Conservation (phyloP, 768 basidiomycete genomes). For the Gymnopilus junonius region DNA sequence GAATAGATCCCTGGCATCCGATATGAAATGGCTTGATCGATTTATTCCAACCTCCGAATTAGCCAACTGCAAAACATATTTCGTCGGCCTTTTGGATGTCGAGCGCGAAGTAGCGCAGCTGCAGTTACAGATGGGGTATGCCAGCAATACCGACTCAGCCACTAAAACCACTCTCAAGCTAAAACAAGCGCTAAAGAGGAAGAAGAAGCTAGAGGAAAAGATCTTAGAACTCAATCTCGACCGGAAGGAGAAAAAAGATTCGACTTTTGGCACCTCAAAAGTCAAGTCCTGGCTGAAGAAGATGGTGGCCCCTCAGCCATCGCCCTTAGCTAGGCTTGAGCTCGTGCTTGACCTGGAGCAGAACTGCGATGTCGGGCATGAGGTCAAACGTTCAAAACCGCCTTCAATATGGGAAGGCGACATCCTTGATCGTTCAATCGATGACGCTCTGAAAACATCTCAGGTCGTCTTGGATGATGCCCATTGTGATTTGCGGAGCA, state of each 20-base stretch:
- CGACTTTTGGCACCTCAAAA: slow-evolving; percentile 45
- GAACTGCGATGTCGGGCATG: slow-evolving; percentile 43
- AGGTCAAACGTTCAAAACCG: slow-evolving; percentile 30
- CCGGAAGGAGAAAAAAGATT: slow-evolving; percentile 29
- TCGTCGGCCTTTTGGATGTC: slow-evolving; percentile 31
- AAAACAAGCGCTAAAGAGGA: slow-evolving; percentile 46
- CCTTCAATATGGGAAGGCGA: slow-evolving; percentile 21
- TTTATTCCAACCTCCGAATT: slow-evolving; percentile 38
- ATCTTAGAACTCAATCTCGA: slow-evolving; percentile 32
- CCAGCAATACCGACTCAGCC: not conserved
- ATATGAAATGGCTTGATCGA: slow-evolving; percentile 43
- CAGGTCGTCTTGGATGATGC: slow-evolving; percentile 56
- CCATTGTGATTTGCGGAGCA: slow-evolving; percentile 57
- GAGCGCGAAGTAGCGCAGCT: slow-evolving; percentile 33
- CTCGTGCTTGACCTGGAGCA: slow-evolving; percentile 43
- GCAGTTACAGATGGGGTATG: slow-evolving; percentile 18
- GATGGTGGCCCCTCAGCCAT: slow-evolving; percentile 49
- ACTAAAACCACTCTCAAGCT: slow-evolving; percentile 32
- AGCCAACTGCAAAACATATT: slow-evolving; percentile 34
- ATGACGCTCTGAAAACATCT: slow-evolving; percentile 45
- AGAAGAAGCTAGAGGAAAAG: slow-evolving; percentile 42
- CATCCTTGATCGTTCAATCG: slow-evolving; percentile 40
- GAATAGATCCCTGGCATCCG: slow-evolving; percentile 6
- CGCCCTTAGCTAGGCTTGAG: slow-evolving; percentile 34
- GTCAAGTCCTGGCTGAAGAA: slow-evolving; percentile 69